phyloP scores from a whole-genome alignment of 306 rosid species.

The Pyrus bretschneideri region DNA sequence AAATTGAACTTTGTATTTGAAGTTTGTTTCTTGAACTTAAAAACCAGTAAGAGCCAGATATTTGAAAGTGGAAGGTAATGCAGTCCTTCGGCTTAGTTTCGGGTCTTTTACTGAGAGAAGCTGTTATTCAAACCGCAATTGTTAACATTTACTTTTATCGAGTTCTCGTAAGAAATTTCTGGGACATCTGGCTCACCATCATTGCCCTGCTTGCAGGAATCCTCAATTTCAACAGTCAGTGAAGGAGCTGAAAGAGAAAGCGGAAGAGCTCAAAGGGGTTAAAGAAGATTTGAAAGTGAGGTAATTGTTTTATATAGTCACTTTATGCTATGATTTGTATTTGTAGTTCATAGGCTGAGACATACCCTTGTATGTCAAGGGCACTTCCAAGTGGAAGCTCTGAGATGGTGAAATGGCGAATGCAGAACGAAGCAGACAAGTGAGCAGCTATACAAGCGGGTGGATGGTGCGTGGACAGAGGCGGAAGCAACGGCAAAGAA shows the following conservation, averaged over 20 bases:
- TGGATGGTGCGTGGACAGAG: constrained; percentile 79
- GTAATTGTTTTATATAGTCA: constrained; percentile 33
- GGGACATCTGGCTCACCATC: not conserved
- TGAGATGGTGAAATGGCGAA: constrained; percentile 82
- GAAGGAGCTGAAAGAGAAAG: constrained; percentile 70
- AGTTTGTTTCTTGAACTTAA: not conserved
- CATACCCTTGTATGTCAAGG: constrained; percentile 98
- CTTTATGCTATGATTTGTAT: constrained; percentile 3
- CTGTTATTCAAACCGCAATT: not conserved
- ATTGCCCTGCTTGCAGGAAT: constrained; percentile 38
- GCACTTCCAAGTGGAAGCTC: constrained; percentile 60
- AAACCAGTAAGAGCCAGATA: not conserved
- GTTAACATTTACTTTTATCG: not conserved
- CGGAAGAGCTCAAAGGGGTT: constrained; percentile 69
- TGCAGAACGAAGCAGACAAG: constrained; percentile 98
- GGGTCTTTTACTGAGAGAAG: not conserved
- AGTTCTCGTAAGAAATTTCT: not conserved
- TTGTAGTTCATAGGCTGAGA: constrained; percentile 61
- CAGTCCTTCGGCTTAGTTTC: not conserved
- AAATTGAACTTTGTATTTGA: not conserved
- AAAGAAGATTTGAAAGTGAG: constrained; percentile 68
- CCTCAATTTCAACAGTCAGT: constrained; percentile 67
- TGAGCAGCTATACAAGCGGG: constrained; percentile 81
- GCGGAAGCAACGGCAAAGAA: constrained; percentile 82
- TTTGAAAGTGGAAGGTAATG: not conserved